These are phyloP conservation scores for Fragosphaeria purpurea DNA, from an alignment of 2,329 filamentous ascomycete species.

Conservation along the genomic window DNA sequence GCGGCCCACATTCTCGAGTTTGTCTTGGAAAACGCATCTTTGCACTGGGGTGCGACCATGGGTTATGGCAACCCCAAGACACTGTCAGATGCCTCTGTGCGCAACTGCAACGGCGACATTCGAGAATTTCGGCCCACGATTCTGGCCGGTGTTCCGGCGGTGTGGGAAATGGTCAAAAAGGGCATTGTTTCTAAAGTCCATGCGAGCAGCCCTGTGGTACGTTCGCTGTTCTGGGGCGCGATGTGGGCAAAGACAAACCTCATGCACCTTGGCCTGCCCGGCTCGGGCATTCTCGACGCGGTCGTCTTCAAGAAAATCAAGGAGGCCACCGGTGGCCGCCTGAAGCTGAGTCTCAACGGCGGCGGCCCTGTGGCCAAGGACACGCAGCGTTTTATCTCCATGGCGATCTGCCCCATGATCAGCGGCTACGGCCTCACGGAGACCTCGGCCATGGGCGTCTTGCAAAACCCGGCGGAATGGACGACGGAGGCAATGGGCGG, in stretches of 20 bases:
- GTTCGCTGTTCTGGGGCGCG: conserved; percentile 62
- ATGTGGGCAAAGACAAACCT: conserved; percentile 42
- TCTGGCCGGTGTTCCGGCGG: conserved; percentile 76
- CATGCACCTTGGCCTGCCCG: conserved; percentile 47
- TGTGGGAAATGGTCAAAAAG: conserved; percentile 90
- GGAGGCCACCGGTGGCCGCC: conserved; percentile 72
- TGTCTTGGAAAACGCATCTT: conserved; percentile 74
- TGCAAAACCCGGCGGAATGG: conserved; percentile 72
- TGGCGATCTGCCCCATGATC: conserved; percentile 84
- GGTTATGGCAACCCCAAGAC: conserved; percentile 84
- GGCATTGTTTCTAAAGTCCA: conserved; percentile 71
- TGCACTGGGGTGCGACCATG: conserved; percentile 82
- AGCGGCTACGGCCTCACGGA: conserved; percentile 82
- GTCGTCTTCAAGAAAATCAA: conserved; percentile 87
- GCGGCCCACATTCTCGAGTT: conserved; percentile 85
- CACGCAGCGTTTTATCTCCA: conserved; percentile 77
- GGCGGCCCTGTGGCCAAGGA: conserved; percentile 78
- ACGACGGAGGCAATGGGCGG: conserved; percentile 63
- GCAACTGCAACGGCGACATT: conserved; percentile 82
- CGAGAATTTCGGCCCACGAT: conserved; percentile 75
- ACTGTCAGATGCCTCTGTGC: conserved; percentile 69
- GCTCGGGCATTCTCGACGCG: conserved; percentile 60
- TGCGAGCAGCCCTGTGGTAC: conserved; percentile 55
- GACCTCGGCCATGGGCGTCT: conserved; percentile 64
- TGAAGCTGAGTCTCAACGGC: conserved; percentile 77